Percentiles rank a stretch among this genome's conserved stretches.
Conservation (phyloP, 176 grass and related monocot species). For the Carex pumila region DNA sequence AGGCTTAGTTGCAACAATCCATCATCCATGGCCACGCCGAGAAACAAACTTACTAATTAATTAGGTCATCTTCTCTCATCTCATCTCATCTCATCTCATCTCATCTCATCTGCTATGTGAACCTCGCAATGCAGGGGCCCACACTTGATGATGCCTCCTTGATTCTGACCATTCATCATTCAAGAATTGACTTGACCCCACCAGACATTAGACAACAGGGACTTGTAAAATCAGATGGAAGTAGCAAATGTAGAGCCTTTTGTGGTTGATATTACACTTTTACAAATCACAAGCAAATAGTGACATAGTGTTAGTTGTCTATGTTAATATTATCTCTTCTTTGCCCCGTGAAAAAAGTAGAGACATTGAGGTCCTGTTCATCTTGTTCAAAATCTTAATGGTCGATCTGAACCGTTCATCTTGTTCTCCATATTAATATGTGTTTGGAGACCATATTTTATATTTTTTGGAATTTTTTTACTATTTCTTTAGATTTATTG, state of each 20-base stretch:
- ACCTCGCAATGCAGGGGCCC: neutral
- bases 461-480: too few species aligned
- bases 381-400: too few species aligned
- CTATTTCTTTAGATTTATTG: too few species aligned
- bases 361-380: neutral
- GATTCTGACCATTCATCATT: constrained; percentile 10
- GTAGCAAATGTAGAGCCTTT: too few species aligned
- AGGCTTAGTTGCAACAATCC: neutral
- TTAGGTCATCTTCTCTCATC: neutral
- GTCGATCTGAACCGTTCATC: too few species aligned
- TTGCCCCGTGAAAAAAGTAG: neutral
- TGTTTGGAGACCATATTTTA: too few species aligned
- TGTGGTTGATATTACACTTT: neutral
- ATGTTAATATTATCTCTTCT: neutral
- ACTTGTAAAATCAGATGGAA: neutral
- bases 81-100: neutral
- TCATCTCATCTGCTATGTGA: neutral
- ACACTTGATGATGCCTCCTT: neutral
- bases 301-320: neutral
- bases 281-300: neutral
- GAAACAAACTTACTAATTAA: neutral
- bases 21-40: neutral
- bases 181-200: constrained; percentile 6
- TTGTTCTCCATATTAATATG: too few species aligned
- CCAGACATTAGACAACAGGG: too few species aligned